Evolutionary conservation across 2,329 filamentous ascomycete species (phyloP).

Genomic region (Chrysosporium keratinophilum): DNA sequence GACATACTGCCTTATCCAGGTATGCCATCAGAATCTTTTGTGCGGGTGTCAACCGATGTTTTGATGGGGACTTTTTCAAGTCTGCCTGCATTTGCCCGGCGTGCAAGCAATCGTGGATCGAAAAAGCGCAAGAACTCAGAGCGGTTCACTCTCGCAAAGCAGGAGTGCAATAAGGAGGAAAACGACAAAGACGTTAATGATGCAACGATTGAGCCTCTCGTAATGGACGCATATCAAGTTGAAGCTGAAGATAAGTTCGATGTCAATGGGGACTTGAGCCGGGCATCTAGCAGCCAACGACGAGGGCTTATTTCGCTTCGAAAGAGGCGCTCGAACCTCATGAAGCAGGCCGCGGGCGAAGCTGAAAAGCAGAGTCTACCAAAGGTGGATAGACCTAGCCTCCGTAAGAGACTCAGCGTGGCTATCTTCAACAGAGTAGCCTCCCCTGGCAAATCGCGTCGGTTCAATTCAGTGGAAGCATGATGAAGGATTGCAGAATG

Average conservation of each 20-base stretch:
- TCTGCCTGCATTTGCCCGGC: slow-evolving; percentile 62
- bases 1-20: slow-evolving; percentile 73
- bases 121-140: slow-evolving; percentile 5
- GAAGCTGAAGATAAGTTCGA: slow-evolving; percentile 1
- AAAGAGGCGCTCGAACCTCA: slow-evolving; percentile 2
- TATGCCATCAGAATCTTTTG: slow-evolving; percentile 63
- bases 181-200: slow-evolving; percentile 1
- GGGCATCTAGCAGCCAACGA: neutral
- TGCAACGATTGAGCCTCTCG: neutral
- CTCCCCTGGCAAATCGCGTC: slow-evolving; percentile 8
- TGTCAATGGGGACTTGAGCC: neutral
- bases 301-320: slow-evolving; percentile 6
- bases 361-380: slow-evolving; percentile 6
- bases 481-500: neutral
- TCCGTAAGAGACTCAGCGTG: slow-evolving; percentile 15
- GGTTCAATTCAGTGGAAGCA: slow-evolving; percentile 4
- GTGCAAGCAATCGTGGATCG: slow-evolving; percentile 44
- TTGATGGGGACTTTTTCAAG: slow-evolving; percentile 83
- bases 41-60: slow-evolving; percentile 68
- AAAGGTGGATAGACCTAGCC: slow-evolving; percentile 5
- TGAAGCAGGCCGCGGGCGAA: neutral
- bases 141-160: slow-evolving; percentile 5
- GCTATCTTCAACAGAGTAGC: slow-evolving; percentile 13
- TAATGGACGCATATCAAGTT: neutral
- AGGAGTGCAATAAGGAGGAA: slow-evolving; percentile 9